Percentiles rank a stretch among this genome's conserved stretches.
Conservation (phyloP, 1,284 basidiomycete genomes). For the Naganishia albida region DNA sequence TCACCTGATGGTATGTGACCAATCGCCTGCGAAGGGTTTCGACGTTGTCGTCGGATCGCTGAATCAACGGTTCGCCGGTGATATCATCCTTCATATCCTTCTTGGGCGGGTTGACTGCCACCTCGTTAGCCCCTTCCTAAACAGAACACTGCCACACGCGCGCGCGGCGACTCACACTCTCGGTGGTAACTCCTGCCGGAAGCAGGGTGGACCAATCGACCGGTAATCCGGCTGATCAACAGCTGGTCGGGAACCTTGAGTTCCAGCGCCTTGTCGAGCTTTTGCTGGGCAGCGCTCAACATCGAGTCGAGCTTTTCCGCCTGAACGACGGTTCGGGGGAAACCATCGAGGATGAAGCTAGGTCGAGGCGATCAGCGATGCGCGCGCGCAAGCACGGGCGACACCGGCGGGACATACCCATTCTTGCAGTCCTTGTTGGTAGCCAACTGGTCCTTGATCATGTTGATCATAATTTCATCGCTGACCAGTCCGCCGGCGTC, state of each 20-base stretch:
- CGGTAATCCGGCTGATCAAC: slow-evolving; percentile 95
- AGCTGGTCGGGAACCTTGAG: slow-evolving; percentile 91
- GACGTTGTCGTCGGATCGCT: slow-evolving; percentile 88
- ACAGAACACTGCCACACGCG: slow-evolving; percentile 11
- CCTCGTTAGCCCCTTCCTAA: not conserved
- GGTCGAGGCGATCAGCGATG: not conserved
- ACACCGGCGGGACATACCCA: slow-evolving; percentile 66
- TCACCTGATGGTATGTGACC: slow-evolving; percentile 71
- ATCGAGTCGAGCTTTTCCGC: slow-evolving; percentile 94
- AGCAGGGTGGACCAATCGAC: slow-evolving; percentile 85
- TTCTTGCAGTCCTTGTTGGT: slow-evolving; percentile 90
- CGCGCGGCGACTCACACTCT: slow-evolving; percentile 70
- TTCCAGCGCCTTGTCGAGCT: slow-evolving; percentile 87
- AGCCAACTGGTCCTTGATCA: slow-evolving; percentile 95
- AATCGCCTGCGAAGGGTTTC: slow-evolving; percentile 91
- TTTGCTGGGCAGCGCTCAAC: slow-evolving; percentile 78
- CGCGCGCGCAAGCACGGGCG: not conserved
- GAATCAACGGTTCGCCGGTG: slow-evolving; percentile 91
- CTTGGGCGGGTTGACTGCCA: slow-evolving; percentile 80
- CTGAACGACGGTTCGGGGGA: slow-evolving; percentile 97
- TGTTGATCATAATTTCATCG: slow-evolving; percentile 96
- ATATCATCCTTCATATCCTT: slow-evolving; percentile 90
- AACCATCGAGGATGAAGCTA: slow-evolving; percentile 97
- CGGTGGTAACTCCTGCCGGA: slow-evolving; percentile 91
- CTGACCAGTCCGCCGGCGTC: slow-evolving; percentile 89